phyloP scores from a whole-genome alignment of 1,139 yeast genomes.

The Magnusiomyces ingens region DNA sequence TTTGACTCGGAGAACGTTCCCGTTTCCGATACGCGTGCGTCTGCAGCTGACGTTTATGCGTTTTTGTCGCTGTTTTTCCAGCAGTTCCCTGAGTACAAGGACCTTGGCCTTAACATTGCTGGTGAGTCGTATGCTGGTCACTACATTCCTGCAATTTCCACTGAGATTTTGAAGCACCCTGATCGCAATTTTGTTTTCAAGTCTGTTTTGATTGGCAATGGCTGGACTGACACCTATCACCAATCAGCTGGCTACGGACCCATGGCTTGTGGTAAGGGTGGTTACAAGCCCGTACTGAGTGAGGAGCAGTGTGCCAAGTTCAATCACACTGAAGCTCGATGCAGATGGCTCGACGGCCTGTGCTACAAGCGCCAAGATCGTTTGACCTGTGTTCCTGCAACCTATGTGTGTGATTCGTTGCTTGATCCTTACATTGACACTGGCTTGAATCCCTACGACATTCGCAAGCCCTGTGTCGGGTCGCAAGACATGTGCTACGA shows the following conservation, averaged over 20 bases:
- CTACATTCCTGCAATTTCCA: slow-evolving; percentile 57
- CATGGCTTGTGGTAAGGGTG: slow-evolving; percentile 97
- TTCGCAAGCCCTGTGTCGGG: slow-evolving; percentile 78
- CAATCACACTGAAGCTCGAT: slow-evolving; percentile 70
- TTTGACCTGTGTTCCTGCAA: slow-evolving; percentile 91
- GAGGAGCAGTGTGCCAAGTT: slow-evolving; percentile 76
- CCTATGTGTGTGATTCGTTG: slow-evolving; percentile 82
- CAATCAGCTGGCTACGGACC: slow-evolving; percentile 88
- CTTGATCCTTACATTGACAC: slow-evolving; percentile 84
- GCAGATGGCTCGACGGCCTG: slow-evolving; percentile 67
- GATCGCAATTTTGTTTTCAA: slow-evolving; percentile 79
- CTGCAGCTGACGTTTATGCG: slow-evolving; percentile 89
- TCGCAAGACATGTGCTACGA: slow-evolving; percentile 57
- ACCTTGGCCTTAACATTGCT: slow-evolving; percentile 82
- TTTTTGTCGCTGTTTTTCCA: slow-evolving; percentile 84
- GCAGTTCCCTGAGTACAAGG: slow-evolving; percentile 78
- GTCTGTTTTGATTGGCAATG: slow-evolving; percentile 91
- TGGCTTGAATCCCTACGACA: slow-evolving; percentile 90
- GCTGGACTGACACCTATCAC: slow-evolving; percentile 85
- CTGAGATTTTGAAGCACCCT: slow-evolving; percentile 12
- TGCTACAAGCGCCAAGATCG: slow-evolving; percentile 76
- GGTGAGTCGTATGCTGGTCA: slow-evolving; percentile 99
- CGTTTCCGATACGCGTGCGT: slow-evolving; percentile 36
- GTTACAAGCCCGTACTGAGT: slow-evolving; percentile 70
- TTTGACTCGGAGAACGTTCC: slow-evolving; percentile 27